These are phyloP conservation scores for Prunus armeniaca DNA, from an alignment of 306 rosid species.

Conservation along the genomic window DNA sequence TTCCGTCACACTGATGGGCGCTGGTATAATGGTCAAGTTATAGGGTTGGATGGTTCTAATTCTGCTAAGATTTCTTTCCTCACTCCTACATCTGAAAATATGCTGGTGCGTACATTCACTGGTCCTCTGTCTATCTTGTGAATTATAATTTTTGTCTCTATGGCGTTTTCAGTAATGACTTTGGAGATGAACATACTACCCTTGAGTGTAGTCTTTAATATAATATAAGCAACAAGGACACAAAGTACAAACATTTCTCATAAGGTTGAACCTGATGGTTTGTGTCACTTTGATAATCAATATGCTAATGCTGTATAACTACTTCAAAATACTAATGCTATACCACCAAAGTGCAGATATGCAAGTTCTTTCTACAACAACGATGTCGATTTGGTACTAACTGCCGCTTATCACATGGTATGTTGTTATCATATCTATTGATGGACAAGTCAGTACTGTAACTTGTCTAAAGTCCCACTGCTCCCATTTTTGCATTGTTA, in stretches of 20 bases:
- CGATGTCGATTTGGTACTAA: conserved; percentile 87
- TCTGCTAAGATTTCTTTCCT: conserved; percentile 79
- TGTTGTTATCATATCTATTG: conserved; percentile 35
- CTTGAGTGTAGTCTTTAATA: neutral
- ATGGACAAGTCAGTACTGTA: conserved; percentile 22
- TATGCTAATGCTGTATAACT: conserved; percentile 21
- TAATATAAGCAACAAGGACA: neutral
- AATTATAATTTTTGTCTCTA: neutral
- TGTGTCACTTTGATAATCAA: neutral
- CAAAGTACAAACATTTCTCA: neutral
- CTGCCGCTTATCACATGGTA: conserved; percentile 99
- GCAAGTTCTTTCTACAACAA: conserved; percentile 94
- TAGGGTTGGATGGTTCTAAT: conserved; percentile 49
- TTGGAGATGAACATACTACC: neutral
- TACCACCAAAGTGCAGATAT: conserved; percentile 87
- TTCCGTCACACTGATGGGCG: conserved; percentile 87
- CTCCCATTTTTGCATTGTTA: conserved; percentile 13
- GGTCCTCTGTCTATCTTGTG: neutral
- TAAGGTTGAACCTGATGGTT: neutral
- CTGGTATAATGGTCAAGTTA: conserved; percentile 79
- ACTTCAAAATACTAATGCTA: conserved; percentile 52
- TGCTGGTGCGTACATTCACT: conserved; percentile 59
- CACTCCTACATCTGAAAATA: conserved; percentile 78
- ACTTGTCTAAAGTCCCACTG: conserved; percentile 11
- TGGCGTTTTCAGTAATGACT: neutral